Percentiles rank a stretch among this genome's conserved stretches.
Evolutionary conservation across 2,329 filamentous ascomycete species (phyloP).

Genomic region (Penicillium hordei): DNA sequence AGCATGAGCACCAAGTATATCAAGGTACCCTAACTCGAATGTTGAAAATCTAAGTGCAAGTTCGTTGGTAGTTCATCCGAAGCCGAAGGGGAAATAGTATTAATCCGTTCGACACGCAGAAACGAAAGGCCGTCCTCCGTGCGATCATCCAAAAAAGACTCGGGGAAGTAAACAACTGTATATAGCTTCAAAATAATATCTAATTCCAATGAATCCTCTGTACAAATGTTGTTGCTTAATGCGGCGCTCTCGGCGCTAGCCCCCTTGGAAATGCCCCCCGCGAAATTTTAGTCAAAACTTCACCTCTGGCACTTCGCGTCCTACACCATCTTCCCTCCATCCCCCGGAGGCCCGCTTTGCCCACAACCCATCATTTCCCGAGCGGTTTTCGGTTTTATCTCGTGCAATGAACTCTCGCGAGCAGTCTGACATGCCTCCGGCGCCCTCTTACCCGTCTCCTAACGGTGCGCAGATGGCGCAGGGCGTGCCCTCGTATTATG

Average conservation of each 20-base stretch:
- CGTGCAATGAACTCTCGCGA: slow-evolving; percentile 43
- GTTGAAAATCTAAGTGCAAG: background rate
- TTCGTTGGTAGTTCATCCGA: slow-evolving; percentile 26
- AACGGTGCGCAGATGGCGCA: slow-evolving; percentile 47
- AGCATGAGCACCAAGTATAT: background rate
- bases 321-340: slow-evolving; percentile 23
- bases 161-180: slow-evolving; percentile 27
- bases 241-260: slow-evolving; percentile 37
- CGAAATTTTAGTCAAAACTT: slow-evolving; percentile 40
- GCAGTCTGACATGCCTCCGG: slow-evolving; percentile 45
- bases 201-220: slow-evolving; percentile 6
- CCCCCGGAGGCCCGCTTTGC: slow-evolving; percentile 37
- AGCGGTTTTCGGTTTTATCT: slow-evolving; percentile 12
- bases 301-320: slow-evolving; percentile 33
- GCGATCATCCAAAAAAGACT: slow-evolving; percentile 30
- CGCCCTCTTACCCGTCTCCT: slow-evolving; percentile 46
- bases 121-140: slow-evolving; percentile 45
- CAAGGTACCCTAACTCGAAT: background rate
- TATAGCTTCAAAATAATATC: slow-evolving; percentile 22
- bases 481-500: slow-evolving; percentile 45
- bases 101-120: slow-evolving; percentile 45
- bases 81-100: slow-evolving; percentile 40
- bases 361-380: slow-evolving; percentile 23
- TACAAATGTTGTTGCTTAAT: slow-evolving; percentile 35
- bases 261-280: slow-evolving; percentile 36